Evolutionary conservation across 1,284 basidiomycete species (phyloP), one percentile per base, ranked within the genome.

Genomic region (Clitocybe nebularis): DNA sequence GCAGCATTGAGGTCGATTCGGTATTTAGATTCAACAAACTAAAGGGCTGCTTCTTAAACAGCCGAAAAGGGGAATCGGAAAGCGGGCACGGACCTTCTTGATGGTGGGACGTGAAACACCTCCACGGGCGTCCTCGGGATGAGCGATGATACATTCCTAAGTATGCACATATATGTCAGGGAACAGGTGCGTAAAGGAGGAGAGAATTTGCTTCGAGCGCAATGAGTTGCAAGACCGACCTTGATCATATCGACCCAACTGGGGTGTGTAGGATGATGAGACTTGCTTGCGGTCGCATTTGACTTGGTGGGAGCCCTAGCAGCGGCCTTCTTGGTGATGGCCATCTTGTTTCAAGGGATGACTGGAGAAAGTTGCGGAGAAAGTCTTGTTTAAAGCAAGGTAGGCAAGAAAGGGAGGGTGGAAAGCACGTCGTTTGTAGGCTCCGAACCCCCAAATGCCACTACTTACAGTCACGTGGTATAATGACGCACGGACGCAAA

Each of bases 91-190:
- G 55, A 84, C 69, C 80, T 87, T 88, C 77, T 89, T 89, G 70
- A 89, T 82, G 46, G 71, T 77, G 17, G 82, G 80, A 51, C 85
- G 77, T 49, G 84, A 85, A 54, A 87, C 81, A 62, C 84, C 85
- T 43, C 61, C 54, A 43, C 84, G 78, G 44, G 79, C 74, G 34
- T 83, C 83, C 43, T 78, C 77, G 41, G 81, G 79, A 64, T 84
- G 73, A 35, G 74, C 74, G 48, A 69, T 63, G 66, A 88, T 80
- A 58, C 79, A 81, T 67, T 85, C 81, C 72, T 75, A 53, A 16
- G 42, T 26, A 44, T 36, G 36, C 47, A 32, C 48, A 47, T 50
- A 24, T 41, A 44, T 20, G 44, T 48, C 16, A 50, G 42, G 29
- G 17, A 13, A 24, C 13, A 21, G 9, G 16, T 20, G 10, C 23